phyloP scores from a whole-genome alignment of 2,329 filamentous ascomycete genomes.

The Calcarisporium arbuscula region DNA sequence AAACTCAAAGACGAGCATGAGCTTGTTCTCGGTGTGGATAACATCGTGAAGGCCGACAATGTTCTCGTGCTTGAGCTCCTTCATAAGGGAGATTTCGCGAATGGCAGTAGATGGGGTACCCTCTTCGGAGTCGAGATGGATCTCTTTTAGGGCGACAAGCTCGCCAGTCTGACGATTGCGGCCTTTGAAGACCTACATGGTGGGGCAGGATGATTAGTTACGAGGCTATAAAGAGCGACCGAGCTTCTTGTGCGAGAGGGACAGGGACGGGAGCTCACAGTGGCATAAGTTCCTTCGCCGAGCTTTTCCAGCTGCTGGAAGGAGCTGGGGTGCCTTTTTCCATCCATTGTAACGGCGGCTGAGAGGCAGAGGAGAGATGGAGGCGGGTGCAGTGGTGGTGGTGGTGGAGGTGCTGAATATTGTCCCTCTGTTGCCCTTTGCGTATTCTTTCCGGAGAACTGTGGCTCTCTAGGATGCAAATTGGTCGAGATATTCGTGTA shows the following conservation, averaged over 20 bases:
- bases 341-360: constrained; percentile 77
- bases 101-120: constrained; percentile 96
- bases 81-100: constrained; percentile 98
- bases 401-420: too few species aligned
- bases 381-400: too few species aligned
- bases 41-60: constrained; percentile 97
- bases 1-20: constrained; percentile 98
- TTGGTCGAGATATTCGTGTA: too few species aligned
- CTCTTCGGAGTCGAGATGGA: constrained; percentile 97
- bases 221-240: neutral
- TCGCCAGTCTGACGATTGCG: constrained; percentile 95
- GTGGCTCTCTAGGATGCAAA: too few species aligned
- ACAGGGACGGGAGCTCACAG: constrained; percentile 50
- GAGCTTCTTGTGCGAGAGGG: neutral
- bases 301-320: constrained; percentile 99
- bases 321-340: constrained; percentile 85
- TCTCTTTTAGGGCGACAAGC: constrained; percentile 95
- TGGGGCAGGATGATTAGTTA: constrained; percentile 12
- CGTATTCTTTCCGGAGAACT: too few species aligned
- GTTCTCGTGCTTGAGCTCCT: constrained; percentile 98
- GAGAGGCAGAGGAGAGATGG: too few species aligned
- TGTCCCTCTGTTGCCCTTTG: too few species aligned
- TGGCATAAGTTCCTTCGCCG: constrained; percentile 97
- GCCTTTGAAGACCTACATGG: constrained; percentile 84
- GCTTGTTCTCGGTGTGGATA: constrained; percentile 98